A percentile compares a stretch with the other conserved stretches of the same genome.
These are phyloP conservation scores for Cyclotella atomus DNA, from an alignment of 108 stramenopile species.

Conservation along the genomic window DNA sequence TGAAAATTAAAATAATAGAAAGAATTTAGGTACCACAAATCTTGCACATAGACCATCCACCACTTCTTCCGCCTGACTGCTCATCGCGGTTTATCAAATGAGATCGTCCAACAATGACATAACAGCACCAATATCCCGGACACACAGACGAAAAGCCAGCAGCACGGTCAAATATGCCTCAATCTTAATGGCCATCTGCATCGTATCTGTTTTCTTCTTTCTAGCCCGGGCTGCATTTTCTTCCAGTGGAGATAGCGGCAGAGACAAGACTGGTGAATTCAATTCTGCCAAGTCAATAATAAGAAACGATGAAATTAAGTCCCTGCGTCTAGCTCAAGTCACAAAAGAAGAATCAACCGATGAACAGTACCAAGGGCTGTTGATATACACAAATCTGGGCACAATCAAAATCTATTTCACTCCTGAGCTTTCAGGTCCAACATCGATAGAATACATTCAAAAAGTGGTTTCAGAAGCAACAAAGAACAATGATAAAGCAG, in stretches of 20 bases:
- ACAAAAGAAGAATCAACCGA: background rate
- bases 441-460: slow-evolving; percentile 67
- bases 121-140: slow-evolving; percentile 1
- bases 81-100: too few species aligned
- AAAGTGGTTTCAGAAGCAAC: slow-evolving; percentile 29
- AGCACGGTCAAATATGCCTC: background rate
- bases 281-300: background rate
- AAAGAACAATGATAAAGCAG: background rate
- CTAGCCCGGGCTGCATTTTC: too few species aligned
- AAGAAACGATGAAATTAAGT: too few species aligned
- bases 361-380: background rate
- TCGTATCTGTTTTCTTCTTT: background rate
- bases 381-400: slow-evolving; percentile 40
- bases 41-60: too few species aligned
- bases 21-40: too few species aligned
- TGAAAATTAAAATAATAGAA: too few species aligned
- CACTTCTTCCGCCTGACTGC: too few species aligned
- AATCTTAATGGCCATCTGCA: background rate
- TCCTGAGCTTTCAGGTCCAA: slow-evolving; percentile 55
- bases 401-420: slow-evolving; percentile 59
- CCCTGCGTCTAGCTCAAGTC: background rate
- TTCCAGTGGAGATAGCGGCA: too few species aligned
- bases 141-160: background rate
- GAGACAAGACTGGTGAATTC: too few species aligned
- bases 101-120: background rate